Evolutionary conservation across 345 rosid genomes (phyloP).

Genomic region (Aethionema arabicum): DNA sequence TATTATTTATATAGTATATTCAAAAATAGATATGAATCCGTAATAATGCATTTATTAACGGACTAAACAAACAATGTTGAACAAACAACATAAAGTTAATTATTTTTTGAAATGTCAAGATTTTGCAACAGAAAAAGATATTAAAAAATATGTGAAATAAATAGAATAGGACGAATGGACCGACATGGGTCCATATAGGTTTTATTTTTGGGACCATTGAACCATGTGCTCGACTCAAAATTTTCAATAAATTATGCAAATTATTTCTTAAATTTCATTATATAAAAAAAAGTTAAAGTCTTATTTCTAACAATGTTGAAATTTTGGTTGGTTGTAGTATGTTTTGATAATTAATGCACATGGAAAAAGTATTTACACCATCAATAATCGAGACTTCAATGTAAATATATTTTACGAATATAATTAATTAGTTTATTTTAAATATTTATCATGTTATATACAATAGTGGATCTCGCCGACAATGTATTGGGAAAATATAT

Average conservation of each 20-base stretch:
- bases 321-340: slow-evolving; percentile 26
- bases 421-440: not conserved
- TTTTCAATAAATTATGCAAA: slow-evolving; percentile 13
- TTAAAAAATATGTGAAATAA: slow-evolving; percentile 7
- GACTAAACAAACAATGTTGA: too few species aligned
- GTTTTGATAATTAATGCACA: slow-evolving; percentile 30
- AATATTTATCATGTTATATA: slow-evolving; percentile 9
- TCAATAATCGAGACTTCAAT: slow-evolving; percentile 19
- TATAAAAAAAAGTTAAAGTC: not conserved
- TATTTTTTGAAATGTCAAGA: too few species aligned
- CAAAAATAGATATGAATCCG: too few species aligned
- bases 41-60: too few species aligned
- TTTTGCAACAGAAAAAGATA: not conserved
- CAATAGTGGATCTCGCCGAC: slow-evolving; percentile 21
- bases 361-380: slow-evolving; percentile 26
- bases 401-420: not conserved
- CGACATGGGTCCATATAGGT: slow-evolving; percentile 31
- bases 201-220: slow-evolving; percentile 33
- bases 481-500: not conserved
- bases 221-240: slow-evolving; percentile 33
- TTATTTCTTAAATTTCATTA: not conserved
- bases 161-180: slow-evolving; percentile 23
- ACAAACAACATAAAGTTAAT: too few species aligned
- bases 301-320: not conserved
- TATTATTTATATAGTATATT: too few species aligned